A percentile compares a stretch with the other conserved stretches of the same genome.
Conservation (phyloP, 805 yeast species). For the Teunomyces funiuensis region DNA sequence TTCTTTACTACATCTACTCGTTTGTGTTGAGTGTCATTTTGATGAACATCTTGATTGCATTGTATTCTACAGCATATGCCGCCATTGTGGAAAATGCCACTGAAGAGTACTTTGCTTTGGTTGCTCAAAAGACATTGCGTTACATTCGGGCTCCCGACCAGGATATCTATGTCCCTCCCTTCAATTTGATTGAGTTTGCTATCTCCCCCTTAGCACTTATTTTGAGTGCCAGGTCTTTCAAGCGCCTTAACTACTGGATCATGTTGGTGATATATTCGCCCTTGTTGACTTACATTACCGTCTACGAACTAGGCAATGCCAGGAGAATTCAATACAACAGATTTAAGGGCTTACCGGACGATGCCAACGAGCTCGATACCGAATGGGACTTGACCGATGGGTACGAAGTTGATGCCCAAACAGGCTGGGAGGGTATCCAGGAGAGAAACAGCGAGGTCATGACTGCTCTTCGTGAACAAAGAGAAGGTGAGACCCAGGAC, state of each 20-base stretch:
- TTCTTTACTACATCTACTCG: slow-evolving; percentile 73
- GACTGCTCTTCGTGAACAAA: slow-evolving; percentile 47
- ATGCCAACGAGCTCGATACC: slow-evolving; percentile 72
- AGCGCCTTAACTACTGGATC: slow-evolving; percentile 49
- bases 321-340: slow-evolving; percentile 72
- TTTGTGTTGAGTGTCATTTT: slow-evolving; percentile 73
- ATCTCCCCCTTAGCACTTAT: slow-evolving; percentile 32
- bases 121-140: slow-evolving; percentile 79
- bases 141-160: slow-evolving; percentile 88
- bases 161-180: slow-evolving; percentile 81
- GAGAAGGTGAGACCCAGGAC: slow-evolving; percentile 65
- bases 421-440: slow-evolving; percentile 39
- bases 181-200: slow-evolving; percentile 66
- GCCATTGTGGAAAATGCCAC: slow-evolving; percentile 79
- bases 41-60: slow-evolving; percentile 80
- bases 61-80: slow-evolving; percentile 81
- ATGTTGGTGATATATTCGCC: slow-evolving; percentile 74
- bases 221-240: slow-evolving; percentile 34
- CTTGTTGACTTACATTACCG: slow-evolving; percentile 55
- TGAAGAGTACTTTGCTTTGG: slow-evolving; percentile 81
- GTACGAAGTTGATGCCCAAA: slow-evolving; percentile 37
- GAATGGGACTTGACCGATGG: slow-evolving; percentile 89
- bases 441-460: slow-evolving; percentile 39
- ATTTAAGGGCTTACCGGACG: slow-evolving; percentile 62
- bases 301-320: slow-evolving; percentile 66